Base-by-base conservation (phyloP, 2,329 filamentous ascomycete genomes). In the Paraconiothyrium sp. region DNA sequence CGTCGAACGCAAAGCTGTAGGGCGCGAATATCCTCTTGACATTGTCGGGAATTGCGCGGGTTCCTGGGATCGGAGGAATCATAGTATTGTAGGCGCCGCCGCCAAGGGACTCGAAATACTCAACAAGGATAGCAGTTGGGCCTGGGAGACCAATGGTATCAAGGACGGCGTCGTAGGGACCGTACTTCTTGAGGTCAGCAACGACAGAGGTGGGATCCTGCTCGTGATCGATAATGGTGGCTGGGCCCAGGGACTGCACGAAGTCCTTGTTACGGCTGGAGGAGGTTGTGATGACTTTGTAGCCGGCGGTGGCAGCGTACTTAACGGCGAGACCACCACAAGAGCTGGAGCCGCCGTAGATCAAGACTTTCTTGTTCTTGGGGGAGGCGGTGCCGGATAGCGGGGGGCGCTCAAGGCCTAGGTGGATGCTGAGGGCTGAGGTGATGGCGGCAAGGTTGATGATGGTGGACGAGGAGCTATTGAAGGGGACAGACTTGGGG, bases 221-320 rank as follows among this genome's bases (percentile, higher is more conserved):
- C 1, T 63, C 67, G 49, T 76, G 68, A 58, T 76, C 73, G 49
- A 77, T 61, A 20, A 74, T 59, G 9, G 64, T 43, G 13, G 54
- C 61, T 2, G 75, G 70, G 27, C 75, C 75, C 3, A 78, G 66
- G 6, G 59, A 61, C 27, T 67, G 62, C n/a, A 79, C 75, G 37
- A 68, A 69, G n/a, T 66, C 68, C 35, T 61, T 57, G 60, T 80
- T 72, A 34, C 65, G 61, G 0, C 71, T 64, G 3, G 75, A 78
- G 1, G 76, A 69, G 13, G 77, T 80, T 4, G 76, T 76, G 41
- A 78, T 58, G 43, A 79, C 76, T 0, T 70, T 67, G 58, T 77
- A 77, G 10, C 77, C 75, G 13, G 70, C 69, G 22, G 66, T 60
- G 1, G 56, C 59, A 16, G 69, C 68, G 54, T 69, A 71, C 56